phyloP scores from a whole-genome alignment of 2,329 filamentous ascomycete genomes.

The Fusarium avenaceum region DNA sequence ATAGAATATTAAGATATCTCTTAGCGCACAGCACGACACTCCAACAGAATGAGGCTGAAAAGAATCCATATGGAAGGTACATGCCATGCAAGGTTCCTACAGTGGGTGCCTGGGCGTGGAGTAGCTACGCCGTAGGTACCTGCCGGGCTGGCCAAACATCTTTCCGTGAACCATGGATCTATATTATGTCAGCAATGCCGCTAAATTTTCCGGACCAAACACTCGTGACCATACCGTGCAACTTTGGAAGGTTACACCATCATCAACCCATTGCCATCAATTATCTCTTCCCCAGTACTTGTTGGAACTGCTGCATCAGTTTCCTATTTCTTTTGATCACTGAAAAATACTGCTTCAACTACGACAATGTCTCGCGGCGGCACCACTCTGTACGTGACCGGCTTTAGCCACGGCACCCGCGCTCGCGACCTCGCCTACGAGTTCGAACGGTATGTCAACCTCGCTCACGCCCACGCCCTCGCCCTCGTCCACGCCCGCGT shows the following conservation, averaged over 20 bases:
- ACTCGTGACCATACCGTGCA: slow-evolving; percentile 43
- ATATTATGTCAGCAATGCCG: slow-evolving; percentile 47
- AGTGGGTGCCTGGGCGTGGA: too few relatives aligned
- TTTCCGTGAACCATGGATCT: not conserved
- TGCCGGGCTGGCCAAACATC: not conserved
- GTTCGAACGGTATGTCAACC: slow-evolving; percentile 98
- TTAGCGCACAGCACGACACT: not conserved
- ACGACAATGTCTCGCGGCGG: slow-evolving; percentile 87
- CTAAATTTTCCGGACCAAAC: slow-evolving; percentile 47
- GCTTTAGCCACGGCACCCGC: slow-evolving; percentile 98
- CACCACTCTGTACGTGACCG: slow-evolving; percentile 97
- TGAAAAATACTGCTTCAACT: slow-evolving; percentile 16
- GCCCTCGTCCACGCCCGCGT: slow-evolving; percentile 55
- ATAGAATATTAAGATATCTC: not conserved
- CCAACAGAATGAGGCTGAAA: not conserved
- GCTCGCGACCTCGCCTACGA: slow-evolving; percentile 99
- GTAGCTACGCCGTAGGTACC: not conserved
- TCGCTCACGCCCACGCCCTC: slow-evolving; percentile 56
- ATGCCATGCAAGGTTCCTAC: not conserved
- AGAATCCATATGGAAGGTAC: not conserved
- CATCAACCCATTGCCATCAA: slow-evolving; percentile 41
- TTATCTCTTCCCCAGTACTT: slow-evolving; percentile 32
- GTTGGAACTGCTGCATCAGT: slow-evolving; percentile 48
- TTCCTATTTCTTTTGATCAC: slow-evolving; percentile 26
- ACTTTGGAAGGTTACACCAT: slow-evolving; percentile 41